These are phyloP conservation scores for Penicillium sp. DNA, from an alignment of 2,329 filamentous ascomycete species.

Conservation along the genomic window DNA sequence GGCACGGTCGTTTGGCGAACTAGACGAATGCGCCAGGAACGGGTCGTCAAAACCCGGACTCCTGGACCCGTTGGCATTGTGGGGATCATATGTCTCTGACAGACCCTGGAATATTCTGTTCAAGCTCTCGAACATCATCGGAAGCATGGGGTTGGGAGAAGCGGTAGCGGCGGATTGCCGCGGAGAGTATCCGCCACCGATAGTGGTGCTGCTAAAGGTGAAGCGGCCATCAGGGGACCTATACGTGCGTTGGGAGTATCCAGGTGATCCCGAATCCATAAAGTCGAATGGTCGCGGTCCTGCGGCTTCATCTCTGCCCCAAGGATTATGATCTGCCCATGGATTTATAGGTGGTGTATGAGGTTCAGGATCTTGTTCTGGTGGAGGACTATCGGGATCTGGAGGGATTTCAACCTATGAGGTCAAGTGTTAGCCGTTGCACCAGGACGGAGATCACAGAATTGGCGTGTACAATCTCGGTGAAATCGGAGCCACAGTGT, in stretches of 20 bases:
- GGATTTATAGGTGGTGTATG: conserved; percentile 27
- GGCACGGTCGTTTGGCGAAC: conserved; percentile 6
- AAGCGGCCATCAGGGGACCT: conserved; percentile 47
- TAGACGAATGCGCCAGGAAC: conserved; percentile 7
- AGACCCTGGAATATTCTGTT: conserved; percentile 47
- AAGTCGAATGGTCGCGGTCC: conserved; percentile 23
- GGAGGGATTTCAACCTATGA: conserved; percentile 32
- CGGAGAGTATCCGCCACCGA: conserved; percentile 18
- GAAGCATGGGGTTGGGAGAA: conserved; percentile 21
- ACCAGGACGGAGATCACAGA: neutral
- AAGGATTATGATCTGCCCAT: conserved; percentile 47
- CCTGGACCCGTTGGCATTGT: neutral
- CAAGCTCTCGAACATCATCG: conserved; percentile 36
- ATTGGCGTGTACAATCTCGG: conserved; percentile 68
- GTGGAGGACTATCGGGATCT: conserved; percentile 26
- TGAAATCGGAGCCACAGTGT: conserved; percentile 70
- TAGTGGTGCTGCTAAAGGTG: conserved; percentile 36
- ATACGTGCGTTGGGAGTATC: conserved; percentile 36
- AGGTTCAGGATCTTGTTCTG: conserved; percentile 17
- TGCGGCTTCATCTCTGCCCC: conserved; percentile 45
- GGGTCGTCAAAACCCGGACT: conserved; percentile 1
- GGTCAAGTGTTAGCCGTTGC: neutral
- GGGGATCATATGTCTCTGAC: conserved; percentile 32
- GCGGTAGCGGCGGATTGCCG: conserved; percentile 13
- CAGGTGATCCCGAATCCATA: conserved; percentile 18